A percentile compares a stretch with the other conserved stretches of the same genome.
Evolutionary conservation across 2,329 filamentous ascomycete species (phyloP).

Genomic region (Trichoderma asperellum): DNA sequence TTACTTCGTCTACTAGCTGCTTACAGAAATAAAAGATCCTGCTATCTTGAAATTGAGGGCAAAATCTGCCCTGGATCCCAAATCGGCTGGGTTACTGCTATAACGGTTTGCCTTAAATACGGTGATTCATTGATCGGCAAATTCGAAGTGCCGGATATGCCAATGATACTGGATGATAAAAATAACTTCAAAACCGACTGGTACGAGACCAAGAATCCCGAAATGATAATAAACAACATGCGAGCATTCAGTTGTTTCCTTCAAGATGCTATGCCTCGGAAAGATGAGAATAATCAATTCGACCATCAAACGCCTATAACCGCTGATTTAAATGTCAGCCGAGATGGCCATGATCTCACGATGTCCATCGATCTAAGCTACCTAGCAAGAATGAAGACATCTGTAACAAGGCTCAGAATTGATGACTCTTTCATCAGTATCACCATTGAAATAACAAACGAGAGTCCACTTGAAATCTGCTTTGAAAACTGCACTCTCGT

Average conservation of each 20-base stretch:
- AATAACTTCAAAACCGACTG: neutral
- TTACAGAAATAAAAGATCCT: neutral
- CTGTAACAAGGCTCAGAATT: neutral
- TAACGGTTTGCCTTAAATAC: neutral
- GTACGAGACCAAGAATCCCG: accelerated
- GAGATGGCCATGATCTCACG: neutral
- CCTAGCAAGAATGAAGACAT: neutral
- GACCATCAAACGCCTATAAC: accelerated
- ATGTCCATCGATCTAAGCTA: neutral
- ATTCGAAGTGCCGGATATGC: neutral
- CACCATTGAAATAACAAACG: neutral
- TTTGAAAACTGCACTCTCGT: neutral
- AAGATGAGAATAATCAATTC: accelerated
- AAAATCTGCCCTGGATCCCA: neutral
- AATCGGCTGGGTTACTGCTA: neutral
- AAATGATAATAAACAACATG: neutral
- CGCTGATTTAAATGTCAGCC: neutral
- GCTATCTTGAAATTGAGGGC: neutral
- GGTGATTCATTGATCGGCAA: neutral
- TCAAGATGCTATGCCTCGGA: neutral
- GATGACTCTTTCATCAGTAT: neutral
- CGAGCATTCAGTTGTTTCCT: neutral
- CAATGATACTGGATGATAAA: neutral
- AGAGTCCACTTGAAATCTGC: neutral
- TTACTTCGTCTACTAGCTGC: neutral